Evolutionary conservation across 2,329 filamentous ascomycete species (phyloP).

Genomic region (Chalara sp.): DNA sequence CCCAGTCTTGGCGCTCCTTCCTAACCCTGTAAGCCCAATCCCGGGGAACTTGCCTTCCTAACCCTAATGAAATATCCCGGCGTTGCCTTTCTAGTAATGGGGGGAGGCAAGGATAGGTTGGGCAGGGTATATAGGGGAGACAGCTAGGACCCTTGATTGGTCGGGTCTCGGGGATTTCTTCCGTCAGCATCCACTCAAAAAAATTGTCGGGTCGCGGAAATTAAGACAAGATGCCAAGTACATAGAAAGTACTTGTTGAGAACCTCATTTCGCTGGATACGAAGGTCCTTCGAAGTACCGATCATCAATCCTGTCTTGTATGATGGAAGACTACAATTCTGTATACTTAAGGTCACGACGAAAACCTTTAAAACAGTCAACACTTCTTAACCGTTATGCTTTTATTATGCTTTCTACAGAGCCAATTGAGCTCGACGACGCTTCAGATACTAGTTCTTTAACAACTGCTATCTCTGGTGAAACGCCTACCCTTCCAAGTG

Average conservation of each 20-base stretch:
- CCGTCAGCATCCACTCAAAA: too few species aligned
- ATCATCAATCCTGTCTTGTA: not conserved
- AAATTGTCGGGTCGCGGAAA: too few species aligned
- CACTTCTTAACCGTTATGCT: not conserved
- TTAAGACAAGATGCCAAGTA: too few species aligned
- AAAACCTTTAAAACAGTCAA: too few species aligned
- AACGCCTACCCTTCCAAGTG: not conserved
- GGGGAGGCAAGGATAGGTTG: not conserved
- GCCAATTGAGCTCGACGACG: not conserved
- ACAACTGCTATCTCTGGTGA: not conserved
- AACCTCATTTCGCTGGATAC: not conserved
- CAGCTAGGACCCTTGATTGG: not conserved
- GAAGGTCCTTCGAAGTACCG: not conserved
- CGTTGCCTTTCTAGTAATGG: not conserved
- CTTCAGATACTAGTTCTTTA: not conserved
- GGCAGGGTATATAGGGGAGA: not conserved
- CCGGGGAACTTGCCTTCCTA: not conserved
- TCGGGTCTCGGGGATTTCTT: not conserved
- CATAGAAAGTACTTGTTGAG: too few species aligned
- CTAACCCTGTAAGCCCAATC: not conserved
- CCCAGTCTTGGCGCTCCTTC: not conserved
- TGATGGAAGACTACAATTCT: not conserved
- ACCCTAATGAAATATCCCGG: not conserved
- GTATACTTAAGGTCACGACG: too few species aligned
- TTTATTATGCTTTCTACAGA: not conserved